Percentiles rank a stretch among this genome's conserved stretches.
phyloP scores from a whole-genome alignment of 345 rosid genomes.

The Citrus glauca region DNA sequence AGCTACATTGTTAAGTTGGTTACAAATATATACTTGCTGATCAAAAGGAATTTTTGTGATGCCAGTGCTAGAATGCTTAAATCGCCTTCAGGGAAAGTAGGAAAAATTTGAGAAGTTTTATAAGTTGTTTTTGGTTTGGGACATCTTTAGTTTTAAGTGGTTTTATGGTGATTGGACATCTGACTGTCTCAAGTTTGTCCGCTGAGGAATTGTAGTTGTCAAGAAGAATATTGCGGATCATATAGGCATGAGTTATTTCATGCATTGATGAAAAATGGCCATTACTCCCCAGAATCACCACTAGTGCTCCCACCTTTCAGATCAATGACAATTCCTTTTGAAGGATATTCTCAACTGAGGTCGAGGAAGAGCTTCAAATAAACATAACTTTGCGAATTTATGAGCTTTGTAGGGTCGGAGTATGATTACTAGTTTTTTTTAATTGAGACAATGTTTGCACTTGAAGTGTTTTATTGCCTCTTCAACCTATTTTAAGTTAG shows the following conservation, averaged over 20 bases:
- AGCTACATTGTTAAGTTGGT: background rate
- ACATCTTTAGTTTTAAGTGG: background rate
- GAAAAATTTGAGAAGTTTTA: background rate
- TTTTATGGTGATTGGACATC: background rate
- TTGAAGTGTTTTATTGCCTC: background rate
- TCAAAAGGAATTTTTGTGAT: background rate
- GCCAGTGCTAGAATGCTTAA: background rate
- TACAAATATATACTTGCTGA: background rate
- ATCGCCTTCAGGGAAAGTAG: background rate
- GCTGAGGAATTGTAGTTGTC: background rate
- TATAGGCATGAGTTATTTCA: background rate
- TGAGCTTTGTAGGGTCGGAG: background rate
- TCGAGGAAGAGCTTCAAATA: background rate
- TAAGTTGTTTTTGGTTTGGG: background rate
- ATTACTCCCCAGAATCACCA: background rate
- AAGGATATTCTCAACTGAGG: background rate
- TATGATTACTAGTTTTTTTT: background rate
- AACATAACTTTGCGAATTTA: background rate
- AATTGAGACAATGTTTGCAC: background rate
- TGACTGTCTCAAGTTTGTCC: background rate
- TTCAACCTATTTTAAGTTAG: background rate
- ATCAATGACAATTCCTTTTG: background rate
- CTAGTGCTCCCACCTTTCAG: background rate
- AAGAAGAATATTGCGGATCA: background rate
- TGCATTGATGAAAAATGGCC: background rate